Percentiles rank a stretch among this genome's conserved stretches.
Conservation (phyloP, 495 filamentous ascomycete genomes). For the Penicillium soppii region DNA sequence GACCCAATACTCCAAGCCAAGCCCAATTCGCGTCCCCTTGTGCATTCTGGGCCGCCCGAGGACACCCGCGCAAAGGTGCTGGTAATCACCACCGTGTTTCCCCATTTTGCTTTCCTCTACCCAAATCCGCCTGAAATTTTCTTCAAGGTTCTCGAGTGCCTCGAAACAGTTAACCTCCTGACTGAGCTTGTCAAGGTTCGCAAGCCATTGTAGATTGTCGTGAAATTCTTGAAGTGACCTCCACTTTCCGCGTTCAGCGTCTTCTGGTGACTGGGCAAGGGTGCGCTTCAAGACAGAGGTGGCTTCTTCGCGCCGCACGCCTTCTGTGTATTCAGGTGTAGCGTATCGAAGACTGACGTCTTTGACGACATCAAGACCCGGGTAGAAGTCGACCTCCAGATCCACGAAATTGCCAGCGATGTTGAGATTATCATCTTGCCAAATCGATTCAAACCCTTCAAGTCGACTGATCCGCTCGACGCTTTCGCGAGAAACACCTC, state of each 20-base stretch:
- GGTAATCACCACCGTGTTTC: constrained; percentile 46
- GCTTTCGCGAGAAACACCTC: constrained; percentile 73
- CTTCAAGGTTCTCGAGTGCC: constrained; percentile 80
- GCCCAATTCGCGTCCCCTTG: constrained; percentile 64
- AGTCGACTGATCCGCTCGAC: constrained; percentile 73
- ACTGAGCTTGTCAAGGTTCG: constrained; percentile 77
- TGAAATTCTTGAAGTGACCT: constrained; percentile 70
- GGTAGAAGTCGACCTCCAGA: constrained; percentile 51
- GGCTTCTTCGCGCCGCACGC: constrained; percentile 42
- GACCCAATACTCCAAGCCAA: constrained; percentile 87
- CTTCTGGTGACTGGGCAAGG: constrained; percentile 41
- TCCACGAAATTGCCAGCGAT: constrained; percentile 67
- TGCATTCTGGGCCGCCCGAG: constrained; percentile 83
- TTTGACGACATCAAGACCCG: constrained; percentile 43
- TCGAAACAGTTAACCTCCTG: constrained; percentile 83
- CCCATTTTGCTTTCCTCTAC: constrained; percentile 48
- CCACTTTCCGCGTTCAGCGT: constrained; percentile 41
- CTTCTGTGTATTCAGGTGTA: constrained; percentile 43
- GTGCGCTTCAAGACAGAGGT: constrained; percentile 53
- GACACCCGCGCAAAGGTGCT: constrained; percentile 46
- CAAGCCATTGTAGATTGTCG: constrained; percentile 75
- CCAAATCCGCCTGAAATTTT: constrained; percentile 60
- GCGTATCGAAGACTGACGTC: constrained; percentile 47
- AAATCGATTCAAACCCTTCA: constrained; percentile 72
- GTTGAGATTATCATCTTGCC: constrained; percentile 66